Conservation (phyloP, 202 grass and related monocot genomes). For the Setaria italica region DNA sequence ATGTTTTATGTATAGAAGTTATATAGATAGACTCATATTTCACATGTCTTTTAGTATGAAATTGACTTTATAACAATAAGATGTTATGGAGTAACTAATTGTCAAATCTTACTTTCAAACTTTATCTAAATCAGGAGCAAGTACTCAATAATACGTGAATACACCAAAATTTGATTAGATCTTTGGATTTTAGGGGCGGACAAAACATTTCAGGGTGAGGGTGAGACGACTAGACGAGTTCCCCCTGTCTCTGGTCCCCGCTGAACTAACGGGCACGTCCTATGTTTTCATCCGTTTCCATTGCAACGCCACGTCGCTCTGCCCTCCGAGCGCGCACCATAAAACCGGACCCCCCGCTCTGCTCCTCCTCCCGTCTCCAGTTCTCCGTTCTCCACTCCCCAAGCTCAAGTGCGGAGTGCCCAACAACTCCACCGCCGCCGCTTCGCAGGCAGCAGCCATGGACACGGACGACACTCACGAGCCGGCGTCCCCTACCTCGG, state of each 20-base stretch:
- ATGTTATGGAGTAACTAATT: no score
- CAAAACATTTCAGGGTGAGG: neutral
- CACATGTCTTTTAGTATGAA: no score
- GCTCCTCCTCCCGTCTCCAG: slow-evolving; percentile 1
- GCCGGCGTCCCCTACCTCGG: slow-evolving; percentile 45
- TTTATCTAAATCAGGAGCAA: no score
- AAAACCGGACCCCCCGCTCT: slow-evolving; percentile 40
- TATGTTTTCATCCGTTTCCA: neutral
- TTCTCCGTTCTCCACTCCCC: slow-evolving; percentile 16
- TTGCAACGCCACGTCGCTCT: slow-evolving; percentile 33
- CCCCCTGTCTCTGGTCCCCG: neutral
- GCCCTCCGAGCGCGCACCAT: slow-evolving; percentile 21
- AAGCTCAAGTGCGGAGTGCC: neutral
- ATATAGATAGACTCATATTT: no score
- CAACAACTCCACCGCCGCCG: slow-evolving; percentile 32
- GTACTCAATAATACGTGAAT: no score
- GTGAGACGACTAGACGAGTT: neutral
- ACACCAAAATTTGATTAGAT: neutral
- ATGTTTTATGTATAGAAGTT: no score
- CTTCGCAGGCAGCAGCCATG: neutral
- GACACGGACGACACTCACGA: slow-evolving; percentile 41
- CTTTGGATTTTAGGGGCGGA: neutral
- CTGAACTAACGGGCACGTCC: neutral
- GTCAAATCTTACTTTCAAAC: no score
- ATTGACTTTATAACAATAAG: no score